Base-by-base conservation (phyloP, 2,329 filamentous ascomycete species). In the Nectriaceae sp. region DNA sequence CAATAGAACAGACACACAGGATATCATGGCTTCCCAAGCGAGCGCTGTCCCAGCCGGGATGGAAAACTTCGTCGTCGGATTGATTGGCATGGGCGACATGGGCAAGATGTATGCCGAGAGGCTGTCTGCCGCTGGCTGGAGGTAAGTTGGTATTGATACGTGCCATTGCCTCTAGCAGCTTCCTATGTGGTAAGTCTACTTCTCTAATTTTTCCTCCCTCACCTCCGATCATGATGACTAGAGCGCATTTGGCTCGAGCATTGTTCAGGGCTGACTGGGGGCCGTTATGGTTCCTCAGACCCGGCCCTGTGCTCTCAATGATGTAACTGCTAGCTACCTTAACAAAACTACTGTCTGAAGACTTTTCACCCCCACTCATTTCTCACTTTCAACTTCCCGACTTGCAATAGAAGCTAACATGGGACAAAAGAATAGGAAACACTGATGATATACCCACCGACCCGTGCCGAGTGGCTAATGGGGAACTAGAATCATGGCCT, bases 221-320 rank as follows among this genome's bases (percentile, higher is more conserved):
- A 50, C 63, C 71, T 56, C 65, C 47, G 51, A 65, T 70, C 70
- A 91, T 95, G 93, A 97, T 97, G 93, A 97, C 93, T 90, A 93
- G 93, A 97, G 93, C 92, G 93, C 93, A 97, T 97, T 97, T 97
- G 93, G 93, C 93, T 97, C 90, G 93, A 97, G 93, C 81, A 96
- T 91, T 84, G 84, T 77, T 73, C 76, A 78, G 75, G 74, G 75
- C 68, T 72, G 72, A 73, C 76, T 76, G 77, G 77, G 73, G 75
- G 73, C 78, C 87, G 88, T 85, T 96, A 87, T 82, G 93, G 90
- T 87, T 78, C 18, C 73, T 75, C 75, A 74, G 74, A 75, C 63
- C 66, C 67, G 59, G 69, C 75, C 72, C 70, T 76, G 75, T 76
- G 78, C 81, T 83, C 87, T 96, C 93, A 82, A 83, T 97, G 93